phyloP scores from a whole-genome alignment of 345 rosid species.

The Eucalyptus brandiana region DNA sequence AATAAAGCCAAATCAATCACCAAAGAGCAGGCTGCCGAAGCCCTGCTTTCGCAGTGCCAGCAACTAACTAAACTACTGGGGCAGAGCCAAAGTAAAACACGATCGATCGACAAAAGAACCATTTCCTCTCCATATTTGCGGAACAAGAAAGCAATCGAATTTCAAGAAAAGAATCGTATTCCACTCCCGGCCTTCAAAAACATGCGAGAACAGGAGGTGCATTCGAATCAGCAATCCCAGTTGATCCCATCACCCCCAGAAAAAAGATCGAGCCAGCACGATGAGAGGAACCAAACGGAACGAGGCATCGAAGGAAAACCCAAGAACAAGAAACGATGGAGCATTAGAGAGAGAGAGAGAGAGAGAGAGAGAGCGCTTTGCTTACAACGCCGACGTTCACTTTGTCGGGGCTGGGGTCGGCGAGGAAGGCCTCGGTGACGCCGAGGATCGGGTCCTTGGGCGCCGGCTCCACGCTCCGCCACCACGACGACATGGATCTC shows the following conservation, averaged over 20 bases:
- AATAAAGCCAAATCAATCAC: background rate
- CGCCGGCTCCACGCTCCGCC: slow-evolving; percentile 85
- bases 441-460: slow-evolving; percentile 94
- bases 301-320: background rate
- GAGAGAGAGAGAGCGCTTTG: background rate
- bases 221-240: background rate
- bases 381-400: slow-evolving; percentile 96
- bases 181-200: background rate
- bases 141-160: background rate
- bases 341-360: background rate
- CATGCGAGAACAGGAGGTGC: background rate
- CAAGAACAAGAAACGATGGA: background rate
- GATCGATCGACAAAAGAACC: background rate
- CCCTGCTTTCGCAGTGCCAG: background rate
- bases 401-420: slow-evolving; percentile 74
- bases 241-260: background rate
- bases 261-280: background rate
- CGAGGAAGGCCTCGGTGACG: slow-evolving; percentile 92
- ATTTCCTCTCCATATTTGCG: background rate
- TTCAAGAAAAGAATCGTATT: background rate
- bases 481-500: slow-evolving; percentile 79
- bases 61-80: background rate
- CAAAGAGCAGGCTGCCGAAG: accelerated
- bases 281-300: background rate
- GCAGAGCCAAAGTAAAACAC: background rate